These are phyloP conservation scores for Dipodascus albidus DNA, from an alignment of 805 yeast genomes.

Conservation along the genomic window DNA sequence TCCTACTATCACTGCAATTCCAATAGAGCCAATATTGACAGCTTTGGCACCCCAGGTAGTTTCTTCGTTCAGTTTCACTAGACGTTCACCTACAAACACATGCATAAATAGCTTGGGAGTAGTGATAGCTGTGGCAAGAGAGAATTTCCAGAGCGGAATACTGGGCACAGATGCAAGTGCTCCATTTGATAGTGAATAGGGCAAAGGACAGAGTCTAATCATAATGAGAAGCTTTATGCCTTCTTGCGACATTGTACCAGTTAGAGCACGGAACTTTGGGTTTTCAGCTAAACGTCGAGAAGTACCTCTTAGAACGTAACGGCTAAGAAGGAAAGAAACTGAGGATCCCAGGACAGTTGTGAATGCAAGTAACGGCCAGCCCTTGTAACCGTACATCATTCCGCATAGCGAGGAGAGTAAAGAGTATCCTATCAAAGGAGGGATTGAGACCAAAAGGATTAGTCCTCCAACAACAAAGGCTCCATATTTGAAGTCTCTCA, in stretches of 20 bases:
- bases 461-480: slow-evolving; percentile 23
- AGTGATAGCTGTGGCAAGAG: slow-evolving; percentile 59
- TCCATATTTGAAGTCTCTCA: neutral
- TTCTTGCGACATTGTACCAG: slow-evolving; percentile 62
- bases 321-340: slow-evolving; percentile 57
- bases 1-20: slow-evolving; percentile 44
- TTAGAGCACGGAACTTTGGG: slow-evolving; percentile 59
- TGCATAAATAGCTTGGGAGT: slow-evolving; percentile 73
- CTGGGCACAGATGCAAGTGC: slow-evolving; percentile 85
- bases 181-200: slow-evolving; percentile 86
- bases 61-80: slow-evolving; percentile 51
- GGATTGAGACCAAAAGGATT: slow-evolving; percentile 65
- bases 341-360: slow-evolving; percentile 68
- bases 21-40: slow-evolving; percentile 52
- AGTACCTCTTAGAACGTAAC: slow-evolving; percentile 41
- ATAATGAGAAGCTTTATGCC: slow-evolving; percentile 56
- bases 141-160: slow-evolving; percentile 47
- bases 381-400: slow-evolving; percentile 70
- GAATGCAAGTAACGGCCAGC: slow-evolving; percentile 65
- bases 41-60: slow-evolving; percentile 39
- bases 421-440: slow-evolving; percentile 82
- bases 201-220: slow-evolving; percentile 80
- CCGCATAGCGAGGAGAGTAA: slow-evolving; percentile 59
- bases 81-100: slow-evolving; percentile 64
- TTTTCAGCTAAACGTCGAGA: slow-evolving; percentile 56